A percentile compares a stretch with the other conserved stretches of the same genome.
phyloP scores from a whole-genome alignment of 768 basidiomycete species.

The Panellus pusillus region DNA sequence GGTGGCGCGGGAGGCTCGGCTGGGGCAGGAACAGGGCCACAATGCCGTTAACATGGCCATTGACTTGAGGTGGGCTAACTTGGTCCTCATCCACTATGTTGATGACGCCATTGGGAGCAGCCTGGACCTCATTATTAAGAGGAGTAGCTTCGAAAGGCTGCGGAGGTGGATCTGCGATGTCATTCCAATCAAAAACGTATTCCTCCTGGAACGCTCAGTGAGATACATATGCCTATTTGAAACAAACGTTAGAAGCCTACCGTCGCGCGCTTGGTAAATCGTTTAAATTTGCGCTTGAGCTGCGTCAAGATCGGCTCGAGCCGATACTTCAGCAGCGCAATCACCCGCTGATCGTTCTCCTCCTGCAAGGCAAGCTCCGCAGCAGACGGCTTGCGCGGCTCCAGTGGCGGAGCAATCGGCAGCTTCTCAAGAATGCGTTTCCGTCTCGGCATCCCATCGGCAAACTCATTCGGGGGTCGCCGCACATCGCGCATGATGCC shows the following conservation, averaged over 20 bases:
- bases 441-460: conserved; percentile 82
- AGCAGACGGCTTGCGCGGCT: conserved; percentile 77
- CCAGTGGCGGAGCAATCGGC: conserved; percentile 85
- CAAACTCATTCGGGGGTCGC: conserved; percentile 83
- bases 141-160: conserved; percentile 36
- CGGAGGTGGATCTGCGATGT: conserved; percentile 28
- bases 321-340: conserved; percentile 85
- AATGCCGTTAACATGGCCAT: conserved; percentile 43
- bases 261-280: conserved; percentile 77
- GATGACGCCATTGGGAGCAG: conserved; percentile 40
- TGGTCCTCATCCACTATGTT: conserved; percentile 45
- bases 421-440: conserved; percentile 84
- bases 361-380: conserved; percentile 82
- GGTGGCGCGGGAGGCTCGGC: conserved; percentile 38
- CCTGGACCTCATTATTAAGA: conserved; percentile 37
- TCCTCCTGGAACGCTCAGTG: conserved; percentile 58
- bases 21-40: conserved; percentile 25
- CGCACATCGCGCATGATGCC: conserved; percentile 67
- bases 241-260: conserved; percentile 42
- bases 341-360: conserved; percentile 75
- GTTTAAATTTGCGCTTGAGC: conserved; percentile 89
- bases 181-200: conserved; percentile 53
- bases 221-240: conserved; percentile 9
- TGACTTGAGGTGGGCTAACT: conserved; percentile 29
- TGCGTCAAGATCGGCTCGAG: conserved; percentile 88